Percentiles rank a stretch among this genome's conserved stretches.
Conservation (phyloP, 768 basidiomycete genomes). For the Austroboletus festivus region DNA sequence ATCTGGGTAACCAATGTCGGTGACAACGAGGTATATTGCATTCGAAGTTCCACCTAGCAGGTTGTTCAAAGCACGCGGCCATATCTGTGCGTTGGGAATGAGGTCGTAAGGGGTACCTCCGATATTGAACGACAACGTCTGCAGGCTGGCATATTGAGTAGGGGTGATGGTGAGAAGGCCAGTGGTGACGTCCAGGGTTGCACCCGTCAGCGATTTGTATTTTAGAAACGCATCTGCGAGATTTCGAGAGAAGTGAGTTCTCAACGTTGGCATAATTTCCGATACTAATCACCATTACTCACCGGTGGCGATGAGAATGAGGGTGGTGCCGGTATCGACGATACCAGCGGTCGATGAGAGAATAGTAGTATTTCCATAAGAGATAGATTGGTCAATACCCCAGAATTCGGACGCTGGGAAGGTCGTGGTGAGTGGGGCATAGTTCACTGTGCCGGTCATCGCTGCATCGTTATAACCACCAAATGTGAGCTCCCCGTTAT, state of each 20-base stretch:
- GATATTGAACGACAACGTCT: neutral
- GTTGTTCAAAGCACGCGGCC: slow-evolving; percentile 31
- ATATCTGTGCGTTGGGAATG: slow-evolving; percentile 21
- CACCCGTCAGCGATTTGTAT: slow-evolving; percentile 26
- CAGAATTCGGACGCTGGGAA: too few species aligned
- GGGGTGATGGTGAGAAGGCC: slow-evolving; percentile 28
- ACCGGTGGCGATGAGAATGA: too few species aligned
- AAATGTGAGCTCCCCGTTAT: slow-evolving; percentile 26
- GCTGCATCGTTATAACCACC: slow-evolving; percentile 22
- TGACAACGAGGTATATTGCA: slow-evolving; percentile 28
- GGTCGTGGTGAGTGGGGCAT: slow-evolving; percentile 28
- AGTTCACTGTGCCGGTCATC: slow-evolving; percentile 21
- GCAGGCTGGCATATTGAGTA: neutral
- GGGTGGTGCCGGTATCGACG: slow-evolving; percentile 33
- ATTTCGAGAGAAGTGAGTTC: too few species aligned
- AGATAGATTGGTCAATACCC: too few species aligned
- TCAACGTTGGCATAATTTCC: too few species aligned
- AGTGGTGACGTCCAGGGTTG: slow-evolving; percentile 18
- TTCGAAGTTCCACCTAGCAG: too few species aligned
- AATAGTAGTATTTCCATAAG: too few species aligned
- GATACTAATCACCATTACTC: too few species aligned
- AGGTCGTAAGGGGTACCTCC: neutral
- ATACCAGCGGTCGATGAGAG: slow-evolving; percentile 24
- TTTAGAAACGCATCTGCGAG: slow-evolving; percentile 19
- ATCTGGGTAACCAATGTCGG: neutral